These are phyloP conservation scores for Batkoa obscura DNA, from an alignment of 371 early-diverging fungal genomes.

Conservation along the genomic window DNA sequence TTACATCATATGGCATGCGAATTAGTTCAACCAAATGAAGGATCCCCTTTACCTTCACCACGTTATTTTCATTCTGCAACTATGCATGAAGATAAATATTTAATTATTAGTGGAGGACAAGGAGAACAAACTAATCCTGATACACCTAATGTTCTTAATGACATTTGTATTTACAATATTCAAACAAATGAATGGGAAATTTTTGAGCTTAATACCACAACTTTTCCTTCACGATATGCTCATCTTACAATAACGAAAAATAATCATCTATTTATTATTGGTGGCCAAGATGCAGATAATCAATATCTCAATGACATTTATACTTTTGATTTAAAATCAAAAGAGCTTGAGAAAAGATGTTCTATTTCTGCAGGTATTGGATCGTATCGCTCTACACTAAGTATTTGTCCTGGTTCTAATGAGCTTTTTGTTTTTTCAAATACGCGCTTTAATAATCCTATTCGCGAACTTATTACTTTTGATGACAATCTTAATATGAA, in stretches of 20 bases:
- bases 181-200: constrained; percentile 36
- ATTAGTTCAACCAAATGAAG: constrained; percentile 12
- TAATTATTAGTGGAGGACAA: constrained; percentile 49
- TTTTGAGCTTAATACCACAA: constrained; percentile 21
- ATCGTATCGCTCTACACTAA: constrained; percentile 39
- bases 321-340: constrained; percentile 40
- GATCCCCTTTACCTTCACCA: constrained; percentile 25
- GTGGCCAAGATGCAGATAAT: constrained; percentile 66
- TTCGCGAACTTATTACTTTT: neutral
- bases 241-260: constrained; percentile 40
- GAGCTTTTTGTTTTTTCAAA: neutral
- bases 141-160: constrained; percentile 32
- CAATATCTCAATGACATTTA: constrained; percentile 59
- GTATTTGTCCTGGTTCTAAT: neutral
- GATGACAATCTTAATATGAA: neutral
- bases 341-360: constrained; percentile 41
- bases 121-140: constrained; percentile 17
- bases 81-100: constrained; percentile 24
- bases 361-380: constrained; percentile 49
- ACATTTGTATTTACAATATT: constrained; percentile 46
- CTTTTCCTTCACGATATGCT: constrained; percentile 54
- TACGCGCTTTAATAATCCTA: neutral
- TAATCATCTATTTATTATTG: constrained; percentile 42
- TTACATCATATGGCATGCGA: constrained; percentile 41
- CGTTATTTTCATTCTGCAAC: constrained; percentile 65